phyloP scores from a whole-genome alignment of 2,329 filamentous ascomycete genomes.

The Microdochium nivale region DNA sequence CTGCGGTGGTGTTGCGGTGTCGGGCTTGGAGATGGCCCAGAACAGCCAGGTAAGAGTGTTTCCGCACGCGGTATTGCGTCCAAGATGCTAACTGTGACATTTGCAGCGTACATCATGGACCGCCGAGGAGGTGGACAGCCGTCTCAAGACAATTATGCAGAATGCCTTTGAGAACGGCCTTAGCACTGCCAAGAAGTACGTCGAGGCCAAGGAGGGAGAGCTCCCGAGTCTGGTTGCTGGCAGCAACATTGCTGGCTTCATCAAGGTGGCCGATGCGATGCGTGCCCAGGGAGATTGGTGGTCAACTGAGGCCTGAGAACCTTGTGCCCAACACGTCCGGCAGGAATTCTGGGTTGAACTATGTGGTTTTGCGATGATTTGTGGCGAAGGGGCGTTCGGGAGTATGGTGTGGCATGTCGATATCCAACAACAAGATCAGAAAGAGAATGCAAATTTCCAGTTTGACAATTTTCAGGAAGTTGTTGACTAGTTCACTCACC shows the following conservation, averaged over 20 bases:
- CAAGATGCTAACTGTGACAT: background rate
- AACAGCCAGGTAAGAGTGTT: conserved; percentile 53
- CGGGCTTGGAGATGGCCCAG: conserved; percentile 97
- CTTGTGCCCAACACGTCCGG: background rate
- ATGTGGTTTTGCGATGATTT: background rate
- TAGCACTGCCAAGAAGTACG: conserved; percentile 82
- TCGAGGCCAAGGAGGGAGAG: conserved; percentile 68
- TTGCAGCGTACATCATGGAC: conserved; percentile 71
- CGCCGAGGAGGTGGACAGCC: conserved; percentile 78
- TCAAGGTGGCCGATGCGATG: conserved; percentile 94
- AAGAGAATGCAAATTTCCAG: background rate
- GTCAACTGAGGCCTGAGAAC: conserved; percentile 13
- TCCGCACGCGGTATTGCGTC: background rate
- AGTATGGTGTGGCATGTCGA: too few relatives aligned
- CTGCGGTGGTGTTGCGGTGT: conserved; percentile 94
- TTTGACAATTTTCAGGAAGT: too few relatives aligned
- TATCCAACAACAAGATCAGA: background rate
- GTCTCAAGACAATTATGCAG: conserved; percentile 93
- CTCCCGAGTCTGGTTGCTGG: conserved; percentile 86
- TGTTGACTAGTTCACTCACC: too few relatives aligned
- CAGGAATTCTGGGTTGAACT: background rate
- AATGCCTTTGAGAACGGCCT: conserved; percentile 84
- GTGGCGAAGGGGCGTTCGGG: too few relatives aligned
- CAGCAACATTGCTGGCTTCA: conserved; percentile 95
- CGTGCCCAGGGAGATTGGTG: conserved; percentile 96